These are phyloP conservation scores for Talaromyces sp. DNA, from an alignment of 2,329 filamentous ascomycete genomes.

Conservation along the genomic window DNA sequence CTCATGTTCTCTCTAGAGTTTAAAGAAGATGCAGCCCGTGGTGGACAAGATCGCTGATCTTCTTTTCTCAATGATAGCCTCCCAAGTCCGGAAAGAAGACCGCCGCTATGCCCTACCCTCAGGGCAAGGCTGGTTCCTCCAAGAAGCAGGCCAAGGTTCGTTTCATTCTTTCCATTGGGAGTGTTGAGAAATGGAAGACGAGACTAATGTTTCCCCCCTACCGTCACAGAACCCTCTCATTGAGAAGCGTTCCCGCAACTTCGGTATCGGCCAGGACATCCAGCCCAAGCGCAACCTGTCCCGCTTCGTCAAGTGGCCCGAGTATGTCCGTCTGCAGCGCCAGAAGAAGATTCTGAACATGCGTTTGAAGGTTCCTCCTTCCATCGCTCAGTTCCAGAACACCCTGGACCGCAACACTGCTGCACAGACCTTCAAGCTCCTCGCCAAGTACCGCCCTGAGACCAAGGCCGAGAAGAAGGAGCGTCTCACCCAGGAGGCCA, in stretches of 20 bases:
- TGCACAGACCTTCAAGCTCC: slow-evolving; percentile 96
- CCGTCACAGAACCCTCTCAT: slow-evolving; percentile 86
- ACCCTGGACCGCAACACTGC: slow-evolving; percentile 96
- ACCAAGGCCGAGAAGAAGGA: slow-evolving; percentile 99
- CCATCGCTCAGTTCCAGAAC: slow-evolving; percentile 96
- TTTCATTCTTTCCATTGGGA: slow-evolving; percentile 34
- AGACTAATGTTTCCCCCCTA: slow-evolving; percentile 17
- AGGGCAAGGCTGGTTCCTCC: slow-evolving; percentile 78
- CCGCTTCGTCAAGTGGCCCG: slow-evolving; percentile 99
- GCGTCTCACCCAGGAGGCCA: slow-evolving; percentile 96
- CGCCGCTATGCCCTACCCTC: slow-evolving; percentile 93
- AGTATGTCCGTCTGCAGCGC: slow-evolving; percentile 98
- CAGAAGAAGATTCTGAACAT: slow-evolving; percentile 95
- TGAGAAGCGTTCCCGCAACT: slow-evolving; percentile 98
- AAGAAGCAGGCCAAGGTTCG: slow-evolving; percentile 98
- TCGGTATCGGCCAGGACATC: slow-evolving; percentile 97
- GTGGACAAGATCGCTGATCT: slow-evolving; percentile 83
- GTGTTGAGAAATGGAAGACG: slow-evolving; percentile 7
- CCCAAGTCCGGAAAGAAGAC: slow-evolving; percentile 97
- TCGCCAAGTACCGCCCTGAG: slow-evolving; percentile 99
- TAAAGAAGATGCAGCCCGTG: slow-evolving; percentile 75
- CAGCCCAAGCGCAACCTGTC: slow-evolving; percentile 94
- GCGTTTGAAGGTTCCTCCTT: slow-evolving; percentile 96
- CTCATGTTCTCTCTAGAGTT: slow-evolving; percentile 79
- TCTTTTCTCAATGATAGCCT: slow-evolving; percentile 99